Base-by-base conservation (phyloP, 2,329 filamentous ascomycete species). In the Scopulariopsis brevicaulis region DNA sequence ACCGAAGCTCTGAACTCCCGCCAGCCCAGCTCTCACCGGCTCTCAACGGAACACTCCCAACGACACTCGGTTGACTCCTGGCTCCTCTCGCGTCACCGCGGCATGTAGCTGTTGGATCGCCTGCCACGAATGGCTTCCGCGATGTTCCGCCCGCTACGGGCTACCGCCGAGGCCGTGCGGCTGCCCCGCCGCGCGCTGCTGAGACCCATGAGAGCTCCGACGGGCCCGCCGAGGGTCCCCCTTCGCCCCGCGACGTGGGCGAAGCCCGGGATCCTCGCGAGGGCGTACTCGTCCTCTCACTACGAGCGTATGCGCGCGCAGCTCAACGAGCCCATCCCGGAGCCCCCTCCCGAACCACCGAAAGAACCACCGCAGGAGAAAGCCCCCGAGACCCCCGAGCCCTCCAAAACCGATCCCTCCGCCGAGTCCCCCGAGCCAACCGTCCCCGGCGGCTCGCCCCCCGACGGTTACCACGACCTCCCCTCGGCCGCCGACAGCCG, bases 401-500 rank as follows among this genome's bases (percentile, higher is more conserved):
- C 53, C 5, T 22, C 53, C 22, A 34, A 55, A 11, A 20, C 20
- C 10, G 48, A 51, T 25, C 22, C 48, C 40, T 8, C 40, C 40
- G 15, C 40, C n/a, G n/a, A 5, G 14, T n/a, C 18, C 1, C 15
- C 15, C 20, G 48, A 25, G 22, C 22, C 48, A 22, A 14, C 40
- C 11, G 18, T 14, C 12, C 28, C 54, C 37, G 35, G 15, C 37
- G 35, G 15, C 20, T 10, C 24, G 12, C 20, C 53, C 15, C 20
- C 55, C 24, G n/a, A 24, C 48, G 12, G 7, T 15, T 20, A 54
- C 35, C 34, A 32, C 22, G 35, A 46, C 22, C 51, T 58, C 20
- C 56, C 56, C 51, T 58, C 56, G 5, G 51, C 51, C 24, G 56
- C 56, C 56, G 50, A 57, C 43, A 55, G 57, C 40, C 56, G 51